phyloP scores from a whole-genome alignment of 1,284 basidiomycete genomes.

The Melampsora occidentalis region DNA sequence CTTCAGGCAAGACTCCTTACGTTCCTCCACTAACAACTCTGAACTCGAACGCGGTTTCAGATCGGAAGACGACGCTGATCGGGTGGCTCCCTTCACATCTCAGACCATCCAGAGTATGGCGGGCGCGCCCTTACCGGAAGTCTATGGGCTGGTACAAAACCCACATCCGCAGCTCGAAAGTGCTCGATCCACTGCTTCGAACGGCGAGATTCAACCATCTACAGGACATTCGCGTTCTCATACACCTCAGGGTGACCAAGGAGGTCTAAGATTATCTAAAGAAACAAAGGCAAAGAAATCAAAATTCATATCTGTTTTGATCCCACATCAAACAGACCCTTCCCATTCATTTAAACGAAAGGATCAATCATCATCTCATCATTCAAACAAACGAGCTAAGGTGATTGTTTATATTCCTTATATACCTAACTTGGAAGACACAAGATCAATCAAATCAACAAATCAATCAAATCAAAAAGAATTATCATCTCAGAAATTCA shows the following conservation, averaged over 20 bases:
- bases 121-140: background rate
- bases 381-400: too few relatives aligned
- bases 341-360: too few relatives aligned
- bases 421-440: too few relatives aligned
- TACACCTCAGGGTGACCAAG: background rate
- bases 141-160: conserved; percentile 1
- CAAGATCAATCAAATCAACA: too few relatives aligned
- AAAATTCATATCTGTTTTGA: too few relatives aligned
- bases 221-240: background rate
- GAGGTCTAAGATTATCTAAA: conserved; percentile 7
- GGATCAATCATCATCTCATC: too few relatives aligned
- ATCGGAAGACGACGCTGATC: conserved; percentile 8
- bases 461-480: too few relatives aligned
- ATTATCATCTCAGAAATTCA: too few relatives aligned
- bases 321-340: too few relatives aligned
- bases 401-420: too few relatives aligned
- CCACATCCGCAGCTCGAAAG: conserved; percentile 3
- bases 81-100: background rate
- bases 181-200: background rate
- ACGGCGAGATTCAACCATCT: background rate
- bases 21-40: conserved; percentile 4
- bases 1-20: background rate
- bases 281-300: background rate
- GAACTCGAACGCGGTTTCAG: conserved; percentile 25
- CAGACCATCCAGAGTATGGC: conserved; percentile 8